Evolutionary conservation across 768 basidiomycete species (phyloP).

Genomic region (Pluteus cervinus): DNA sequence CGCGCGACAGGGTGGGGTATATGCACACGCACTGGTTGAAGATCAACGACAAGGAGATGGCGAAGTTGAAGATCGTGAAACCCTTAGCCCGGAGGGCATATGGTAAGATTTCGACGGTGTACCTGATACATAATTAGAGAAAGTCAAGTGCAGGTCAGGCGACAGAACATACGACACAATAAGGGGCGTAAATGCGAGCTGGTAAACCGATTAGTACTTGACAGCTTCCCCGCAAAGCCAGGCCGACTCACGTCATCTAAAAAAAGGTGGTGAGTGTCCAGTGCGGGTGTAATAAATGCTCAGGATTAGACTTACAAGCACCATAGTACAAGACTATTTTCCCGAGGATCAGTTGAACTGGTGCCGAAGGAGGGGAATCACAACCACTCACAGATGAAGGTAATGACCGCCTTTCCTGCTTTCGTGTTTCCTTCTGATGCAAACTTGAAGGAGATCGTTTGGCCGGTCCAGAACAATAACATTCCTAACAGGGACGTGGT

Average conservation of each 20-base stretch:
- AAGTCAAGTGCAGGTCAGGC: background rate
- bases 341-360: background rate
- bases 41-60: slow-evolving; percentile 56
- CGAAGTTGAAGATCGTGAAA: slow-evolving; percentile 57
- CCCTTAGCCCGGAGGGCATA: slow-evolving; percentile 59
- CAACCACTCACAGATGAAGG: slow-evolving; percentile 25
- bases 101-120: slow-evolving; percentile 25
- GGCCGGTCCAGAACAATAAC: slow-evolving; percentile 50
- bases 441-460: slow-evolving; percentile 43
- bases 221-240: background rate
- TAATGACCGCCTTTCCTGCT: slow-evolving; percentile 54
- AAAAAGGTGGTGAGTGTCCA: background rate
- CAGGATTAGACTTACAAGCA: slow-evolving; percentile 19
- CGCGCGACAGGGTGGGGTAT: background rate
- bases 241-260: slow-evolving; percentile 17
- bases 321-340: slow-evolving; percentile 25
- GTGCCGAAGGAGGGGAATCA: background rate
- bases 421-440: slow-evolving; percentile 31
- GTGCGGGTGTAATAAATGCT: background rate
- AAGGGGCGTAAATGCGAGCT: slow-evolving; percentile 27
- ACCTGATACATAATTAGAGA: too few relatives aligned
- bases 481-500: slow-evolving; percentile 25
- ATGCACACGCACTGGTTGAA: slow-evolving; percentile 50
- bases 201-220: slow-evolving; percentile 4
- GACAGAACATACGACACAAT: slow-evolving; percentile 26